Conservation (phyloP, 2,329 filamentous ascomycete genomes). For the Alternaria tenuissima region DNA sequence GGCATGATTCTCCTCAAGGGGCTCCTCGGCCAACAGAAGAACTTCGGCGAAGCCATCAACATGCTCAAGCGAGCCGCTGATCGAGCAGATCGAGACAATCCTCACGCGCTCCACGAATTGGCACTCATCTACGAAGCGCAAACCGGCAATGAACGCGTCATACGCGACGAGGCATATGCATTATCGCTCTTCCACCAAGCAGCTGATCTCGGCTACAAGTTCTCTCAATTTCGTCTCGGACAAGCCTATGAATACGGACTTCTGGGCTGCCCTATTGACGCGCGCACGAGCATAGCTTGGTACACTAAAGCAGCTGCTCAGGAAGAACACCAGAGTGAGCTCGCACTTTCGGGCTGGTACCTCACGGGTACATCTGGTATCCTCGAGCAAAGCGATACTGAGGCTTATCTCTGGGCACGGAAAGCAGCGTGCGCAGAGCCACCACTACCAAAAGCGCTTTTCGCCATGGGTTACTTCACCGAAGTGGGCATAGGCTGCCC, state of each 20-base stretch:
- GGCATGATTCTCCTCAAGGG: constrained; percentile 96
- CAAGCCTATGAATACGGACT: constrained; percentile 89
- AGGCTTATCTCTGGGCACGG: constrained; percentile 95
- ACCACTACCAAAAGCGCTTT: constrained; percentile 86
- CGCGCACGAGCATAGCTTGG: constrained; percentile 87
- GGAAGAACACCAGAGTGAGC: constrained; percentile 91
- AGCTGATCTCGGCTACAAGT: constrained; percentile 90
- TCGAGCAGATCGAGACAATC: constrained; percentile 85
- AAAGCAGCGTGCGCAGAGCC: constrained; percentile 86
- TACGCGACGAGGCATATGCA: constrained; percentile 83
- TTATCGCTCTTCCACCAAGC: constrained; percentile 84
- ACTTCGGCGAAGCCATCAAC: constrained; percentile 83
- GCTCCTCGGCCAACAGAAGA: constrained; percentile 83
- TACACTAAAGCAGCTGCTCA: constrained; percentile 91
- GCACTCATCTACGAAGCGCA: constrained; percentile 70
- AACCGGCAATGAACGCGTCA: constrained; percentile 69
- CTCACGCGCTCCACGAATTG: constrained; percentile 92
- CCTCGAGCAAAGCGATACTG: constrained; percentile 88
- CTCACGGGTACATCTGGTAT: constrained; percentile 89
- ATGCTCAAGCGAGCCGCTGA: constrained; percentile 96
- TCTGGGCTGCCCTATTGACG: constrained; percentile 82
- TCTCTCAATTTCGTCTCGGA: constrained; percentile 89
- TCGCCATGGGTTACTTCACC: constrained; percentile 97
- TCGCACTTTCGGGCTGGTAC: constrained; percentile 73
- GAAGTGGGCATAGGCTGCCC: constrained; percentile 92